These are phyloP conservation scores for Komagataea norvegica DNA, from an alignment of 1,139 yeast genomes.

Conservation along the genomic window DNA sequence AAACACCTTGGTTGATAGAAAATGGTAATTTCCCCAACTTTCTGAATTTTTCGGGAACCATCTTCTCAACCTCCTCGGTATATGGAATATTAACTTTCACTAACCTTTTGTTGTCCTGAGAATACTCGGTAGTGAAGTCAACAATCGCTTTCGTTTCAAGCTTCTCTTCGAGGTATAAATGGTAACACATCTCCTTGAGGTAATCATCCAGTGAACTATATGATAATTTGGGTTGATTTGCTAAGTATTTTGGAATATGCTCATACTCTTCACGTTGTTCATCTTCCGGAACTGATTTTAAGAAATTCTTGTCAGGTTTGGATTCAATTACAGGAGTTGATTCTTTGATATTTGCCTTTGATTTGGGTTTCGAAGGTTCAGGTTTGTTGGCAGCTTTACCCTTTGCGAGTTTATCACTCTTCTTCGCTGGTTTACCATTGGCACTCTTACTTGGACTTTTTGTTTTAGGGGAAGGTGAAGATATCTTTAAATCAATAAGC, in stretches of 20 bases:
- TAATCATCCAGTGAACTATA: slow-evolving; percentile 50
- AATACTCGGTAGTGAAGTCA: slow-evolving; percentile 52
- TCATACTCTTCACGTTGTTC: slow-evolving; percentile 31
- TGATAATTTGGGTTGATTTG: slow-evolving; percentile 38
- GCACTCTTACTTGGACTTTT: background rate
- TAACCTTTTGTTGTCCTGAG: slow-evolving; percentile 39
- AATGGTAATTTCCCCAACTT: slow-evolving; percentile 37
- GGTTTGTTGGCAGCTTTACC: background rate
- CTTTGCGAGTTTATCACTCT: background rate
- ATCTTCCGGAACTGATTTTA: slow-evolving; percentile 9
- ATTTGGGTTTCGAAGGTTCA: slow-evolving; percentile 4
- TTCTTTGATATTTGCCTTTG: background rate
- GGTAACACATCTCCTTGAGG: slow-evolving; percentile 54
- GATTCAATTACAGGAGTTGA: background rate
- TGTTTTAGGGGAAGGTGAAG: background rate
- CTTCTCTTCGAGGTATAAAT: slow-evolving; percentile 57
- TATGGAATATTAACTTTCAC: slow-evolving; percentile 28
- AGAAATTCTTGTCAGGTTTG: slow-evolving; percentile 4
- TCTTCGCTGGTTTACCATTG: background rate
- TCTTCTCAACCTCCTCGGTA: slow-evolving; percentile 30
- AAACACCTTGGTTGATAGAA: slow-evolving; percentile 41
- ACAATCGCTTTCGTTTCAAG: slow-evolving; percentile 42
- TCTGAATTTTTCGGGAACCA: slow-evolving; percentile 35
- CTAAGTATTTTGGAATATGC: slow-evolving; percentile 27
- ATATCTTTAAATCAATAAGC: slow-evolving; percentile 1